Base-by-base conservation (phyloP, 148 eudicot species). In the Dysphania ambrosioides region DNA sequence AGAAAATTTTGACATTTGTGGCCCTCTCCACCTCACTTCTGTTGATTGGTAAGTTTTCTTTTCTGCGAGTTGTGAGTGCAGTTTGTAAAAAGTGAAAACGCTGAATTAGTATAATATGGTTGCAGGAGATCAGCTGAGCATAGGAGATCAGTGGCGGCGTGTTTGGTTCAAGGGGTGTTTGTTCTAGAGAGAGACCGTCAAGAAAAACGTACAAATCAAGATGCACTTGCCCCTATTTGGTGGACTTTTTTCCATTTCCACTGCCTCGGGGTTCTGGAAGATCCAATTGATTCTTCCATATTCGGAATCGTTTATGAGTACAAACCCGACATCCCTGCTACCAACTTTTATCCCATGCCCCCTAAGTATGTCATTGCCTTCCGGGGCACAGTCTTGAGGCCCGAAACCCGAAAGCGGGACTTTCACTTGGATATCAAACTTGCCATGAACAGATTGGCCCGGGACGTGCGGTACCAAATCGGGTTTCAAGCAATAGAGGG, bases 211-310 rank as follows among this genome's bases (percentile, higher is more conserved):
- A 82, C 78, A 19, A 83, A 79, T 19, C 64, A 60, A 19, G 77
- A 81, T 64, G 80, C 85, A 49, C 81, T 85, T 47, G 97, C 93
- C 40, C 84, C 87, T 56, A 79, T 82, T 5, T 91, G 97, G 97
- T 89, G 93, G 93, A 82, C 82, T 35, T 84, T 77, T 68, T 85
- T 88, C 75, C 55, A 85, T 70, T 90, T 86, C 51, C 42, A 75
- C 27, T 19, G 85, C 57, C 1, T 70, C 7, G 72, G 76, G 18
- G 67, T 49, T 32, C 76, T 90, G 34, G 83, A 80, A 10, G 91
- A 90, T 57, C 78, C 80, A 0, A 81, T 73, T 9, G 97, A 91
- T 68, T 71, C 63, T 2, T 91, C 93, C 8, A 79, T 80, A 65
- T 91, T 88, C 40, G 97, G 92, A 10, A 88, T 90, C 24, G 69